Conservation (phyloP, 257 asterid species). For the Verbascum thapsus region DNA sequence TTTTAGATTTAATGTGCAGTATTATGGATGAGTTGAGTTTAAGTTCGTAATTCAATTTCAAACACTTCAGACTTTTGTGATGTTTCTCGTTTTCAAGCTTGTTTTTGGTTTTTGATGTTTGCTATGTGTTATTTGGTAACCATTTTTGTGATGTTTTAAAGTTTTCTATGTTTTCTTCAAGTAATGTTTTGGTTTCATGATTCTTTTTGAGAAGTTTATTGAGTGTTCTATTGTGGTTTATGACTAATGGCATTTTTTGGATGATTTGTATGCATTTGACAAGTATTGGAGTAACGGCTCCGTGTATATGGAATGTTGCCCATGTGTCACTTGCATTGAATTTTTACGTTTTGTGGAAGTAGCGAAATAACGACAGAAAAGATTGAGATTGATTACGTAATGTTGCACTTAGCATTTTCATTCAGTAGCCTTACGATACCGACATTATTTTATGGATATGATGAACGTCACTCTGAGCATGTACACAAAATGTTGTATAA, state of each 20-base stretch:
- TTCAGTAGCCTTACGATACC: background rate
- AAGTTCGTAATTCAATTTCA: background rate
- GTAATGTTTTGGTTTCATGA: background rate
- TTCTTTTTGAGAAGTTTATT: background rate
- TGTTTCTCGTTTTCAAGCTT: conserved; percentile 23
- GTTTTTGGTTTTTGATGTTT: background rate
- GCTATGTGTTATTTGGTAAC: background rate
- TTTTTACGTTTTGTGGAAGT: background rate
- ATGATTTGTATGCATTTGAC: conserved; percentile 18
- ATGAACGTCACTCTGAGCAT: background rate
- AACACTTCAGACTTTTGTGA: background rate
- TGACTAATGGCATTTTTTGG: background rate
- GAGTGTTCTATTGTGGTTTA: background rate
- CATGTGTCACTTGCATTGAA: background rate
- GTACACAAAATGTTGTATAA: background rate
- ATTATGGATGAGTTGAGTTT: too few species aligned
- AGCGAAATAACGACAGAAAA: background rate
- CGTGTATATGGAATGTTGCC: background rate
- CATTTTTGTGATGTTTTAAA: background rate
- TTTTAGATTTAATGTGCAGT: too few species aligned
- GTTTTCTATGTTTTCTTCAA: background rate
- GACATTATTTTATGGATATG: too few species aligned
- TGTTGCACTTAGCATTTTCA: background rate
- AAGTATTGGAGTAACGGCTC: background rate
- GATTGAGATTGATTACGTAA: background rate